phyloP scores from a whole-genome alignment of 2,329 filamentous ascomycete species.

The Neobulgaria alba region DNA sequence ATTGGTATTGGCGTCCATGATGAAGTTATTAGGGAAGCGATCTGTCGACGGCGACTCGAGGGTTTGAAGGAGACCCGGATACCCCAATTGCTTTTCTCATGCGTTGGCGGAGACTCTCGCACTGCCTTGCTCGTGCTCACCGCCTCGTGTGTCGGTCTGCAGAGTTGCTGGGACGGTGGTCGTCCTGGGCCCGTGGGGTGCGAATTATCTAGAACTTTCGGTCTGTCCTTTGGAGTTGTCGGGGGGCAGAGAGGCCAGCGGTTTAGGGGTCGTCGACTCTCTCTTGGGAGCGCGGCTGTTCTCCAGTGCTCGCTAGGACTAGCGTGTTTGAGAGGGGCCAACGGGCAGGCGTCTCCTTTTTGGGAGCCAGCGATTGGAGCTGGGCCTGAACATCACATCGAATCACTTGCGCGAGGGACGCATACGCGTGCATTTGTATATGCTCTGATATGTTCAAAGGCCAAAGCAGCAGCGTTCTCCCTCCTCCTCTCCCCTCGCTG shows the following conservation, averaged over 20 bases:
- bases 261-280: too few relatives aligned
- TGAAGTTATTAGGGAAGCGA: neutral
- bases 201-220: too few relatives aligned
- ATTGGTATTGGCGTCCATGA: conserved; percentile 5
- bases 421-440: too few relatives aligned
- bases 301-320: too few relatives aligned
- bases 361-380: too few relatives aligned
- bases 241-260: too few relatives aligned
- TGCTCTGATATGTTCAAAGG: too few relatives aligned
- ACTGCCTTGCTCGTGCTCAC: neutral
- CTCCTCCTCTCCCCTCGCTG: neutral
- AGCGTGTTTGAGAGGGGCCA: too few relatives aligned
- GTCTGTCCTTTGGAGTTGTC: too few relatives aligned
- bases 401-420: neutral
- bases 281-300: too few relatives aligned
- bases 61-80: neutral
- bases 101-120: neutral
- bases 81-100: neutral
- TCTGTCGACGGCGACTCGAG: neutral
- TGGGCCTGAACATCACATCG: neutral
- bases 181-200: too few relatives aligned
- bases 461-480: too few relatives aligned
- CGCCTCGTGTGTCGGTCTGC: neutral
- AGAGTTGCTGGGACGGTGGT: neutral
- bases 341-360: neutral